Evolutionary conservation across 1,139 yeast genomes (phyloP).

Genomic region (Pichia sp.): DNA sequence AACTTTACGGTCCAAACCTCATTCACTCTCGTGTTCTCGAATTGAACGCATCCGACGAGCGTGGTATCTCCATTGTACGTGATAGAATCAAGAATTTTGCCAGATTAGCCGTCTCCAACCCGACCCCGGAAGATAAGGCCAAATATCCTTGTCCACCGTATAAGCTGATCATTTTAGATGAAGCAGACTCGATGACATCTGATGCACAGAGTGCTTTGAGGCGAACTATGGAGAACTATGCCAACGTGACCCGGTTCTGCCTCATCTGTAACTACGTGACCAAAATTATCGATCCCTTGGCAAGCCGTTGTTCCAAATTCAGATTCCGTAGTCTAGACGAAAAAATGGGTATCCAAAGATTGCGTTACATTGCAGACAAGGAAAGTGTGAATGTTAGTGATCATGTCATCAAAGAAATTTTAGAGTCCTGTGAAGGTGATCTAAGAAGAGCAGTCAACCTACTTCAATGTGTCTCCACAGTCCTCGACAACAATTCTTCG

Average conservation of each 20-base stretch:
- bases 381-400: slow-evolving; percentile 50
- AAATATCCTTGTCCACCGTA: slow-evolving; percentile 94
- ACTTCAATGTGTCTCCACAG: slow-evolving; percentile 79
- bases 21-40: slow-evolving; percentile 79
- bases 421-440: slow-evolving; percentile 78
- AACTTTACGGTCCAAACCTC: slow-evolving; percentile 70
- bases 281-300: slow-evolving; percentile 91
- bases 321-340: slow-evolving; percentile 78
- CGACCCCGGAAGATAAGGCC: slow-evolving; percentile 59
- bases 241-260: slow-evolving; percentile 88
- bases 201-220: slow-evolving; percentile 96
- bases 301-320: slow-evolving; percentile 93
- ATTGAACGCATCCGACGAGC: slow-evolving; percentile 91
- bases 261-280: slow-evolving; percentile 94
- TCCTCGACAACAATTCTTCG: slow-evolving; percentile 18
- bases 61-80: slow-evolving; percentile 91
- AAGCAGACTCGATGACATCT: slow-evolving; percentile 98
- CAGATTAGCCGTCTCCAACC: slow-evolving; percentile 77
- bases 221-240: slow-evolving; percentile 94
- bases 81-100: slow-evolving; percentile 93
- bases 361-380: slow-evolving; percentile 54
- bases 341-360: slow-evolving; percentile 62
- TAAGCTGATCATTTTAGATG: slow-evolving; percentile 75
- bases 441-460: slow-evolving; percentile 88
- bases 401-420: slow-evolving; percentile 56